Evolutionary conservation across 306 rosid genomes (phyloP), one percentile per base, ranked within the genome.

Genomic region (Nissolia schottii): DNA sequence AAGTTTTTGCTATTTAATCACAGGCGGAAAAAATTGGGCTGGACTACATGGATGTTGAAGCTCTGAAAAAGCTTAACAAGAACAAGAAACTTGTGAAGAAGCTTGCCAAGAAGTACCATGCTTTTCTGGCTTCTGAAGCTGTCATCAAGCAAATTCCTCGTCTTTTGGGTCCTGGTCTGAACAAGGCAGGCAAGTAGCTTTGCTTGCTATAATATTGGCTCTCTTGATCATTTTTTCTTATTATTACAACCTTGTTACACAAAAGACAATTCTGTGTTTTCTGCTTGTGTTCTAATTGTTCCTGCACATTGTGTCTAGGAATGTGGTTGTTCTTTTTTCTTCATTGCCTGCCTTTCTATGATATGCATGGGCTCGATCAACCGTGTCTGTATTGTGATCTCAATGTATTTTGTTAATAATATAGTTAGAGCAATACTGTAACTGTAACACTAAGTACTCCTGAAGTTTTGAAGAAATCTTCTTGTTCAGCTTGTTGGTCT

Each of bases 91-190:
- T 89, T 46, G 96, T 90, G 31, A 93, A 93, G 84, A 90, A 85
- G 13, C 85, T 93, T 22, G 98, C 98, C 19, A 93, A 93, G 56
- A 88, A 87, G 48, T 87, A 85, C 71, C 97, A 90, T 83, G 96
- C 97, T 57, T 90, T 90, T 63, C 85, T 90, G 32, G 98, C 98
- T 29, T 93, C 98, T 22, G 98, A 90, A 68, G 88, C 93, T 56
- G 89, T 90, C 12, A 93, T 93, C 78, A 93, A 80, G 92, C 96
- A 90, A 81, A 89, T 88, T 51, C 94, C 94, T 31, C 86, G 86
- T 69, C 91, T 88, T 76, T 73, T 88, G 59, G 91, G 89, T 31
- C 94, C 91, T 51, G 89, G 89, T 64, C 86, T 88, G 65, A 88
- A 88, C 73, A 86, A 86, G 74, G 94, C 91, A 48, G 89, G 89